These are phyloP conservation scores for Phyllostachys edulis DNA, from an alignment of 176 grass and related monocot species.

Conservation along the genomic window DNA sequence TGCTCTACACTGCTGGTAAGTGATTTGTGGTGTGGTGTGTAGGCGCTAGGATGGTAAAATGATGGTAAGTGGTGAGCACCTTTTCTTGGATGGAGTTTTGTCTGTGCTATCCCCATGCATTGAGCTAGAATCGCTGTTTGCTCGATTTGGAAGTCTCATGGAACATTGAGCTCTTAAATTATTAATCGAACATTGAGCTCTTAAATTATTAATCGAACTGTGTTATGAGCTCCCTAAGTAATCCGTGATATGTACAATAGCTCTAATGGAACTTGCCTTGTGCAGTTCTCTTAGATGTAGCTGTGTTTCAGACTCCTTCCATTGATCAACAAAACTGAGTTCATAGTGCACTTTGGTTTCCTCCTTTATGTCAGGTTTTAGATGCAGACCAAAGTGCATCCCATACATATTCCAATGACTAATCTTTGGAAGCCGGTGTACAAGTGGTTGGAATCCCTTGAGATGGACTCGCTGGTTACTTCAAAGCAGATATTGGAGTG, in stretches of 20 bases:
- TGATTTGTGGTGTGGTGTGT: too few relatives aligned
- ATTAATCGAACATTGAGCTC: background rate
- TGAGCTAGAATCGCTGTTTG: background rate
- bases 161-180: background rate
- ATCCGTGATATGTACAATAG: background rate
- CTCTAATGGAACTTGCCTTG: background rate
- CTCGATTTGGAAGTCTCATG: background rate
- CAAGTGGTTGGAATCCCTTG: conserved; percentile 75
- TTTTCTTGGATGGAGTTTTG: too few relatives aligned
- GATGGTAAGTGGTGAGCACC: too few relatives aligned
- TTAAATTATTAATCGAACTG: background rate
- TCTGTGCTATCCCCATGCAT: too few relatives aligned
- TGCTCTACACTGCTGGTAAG: too few relatives aligned
- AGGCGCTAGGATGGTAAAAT: too few relatives aligned
- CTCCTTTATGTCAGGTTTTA: conserved; percentile 41
- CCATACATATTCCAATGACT: conserved; percentile 86
- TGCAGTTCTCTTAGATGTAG: background rate
- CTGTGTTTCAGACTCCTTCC: background rate
- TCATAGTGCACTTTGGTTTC: conserved; percentile 15
- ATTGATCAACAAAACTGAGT: background rate
- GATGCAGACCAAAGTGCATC: conserved; percentile 66
- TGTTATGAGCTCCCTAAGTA: conserved; percentile 1
- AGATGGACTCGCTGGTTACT: conserved; percentile 64
- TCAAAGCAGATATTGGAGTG: conserved; percentile 82
- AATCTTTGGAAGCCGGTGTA: conserved; percentile 96